phyloP scores from a whole-genome alignment of 441 rosid species.

The Mallotus repandus region DNA sequence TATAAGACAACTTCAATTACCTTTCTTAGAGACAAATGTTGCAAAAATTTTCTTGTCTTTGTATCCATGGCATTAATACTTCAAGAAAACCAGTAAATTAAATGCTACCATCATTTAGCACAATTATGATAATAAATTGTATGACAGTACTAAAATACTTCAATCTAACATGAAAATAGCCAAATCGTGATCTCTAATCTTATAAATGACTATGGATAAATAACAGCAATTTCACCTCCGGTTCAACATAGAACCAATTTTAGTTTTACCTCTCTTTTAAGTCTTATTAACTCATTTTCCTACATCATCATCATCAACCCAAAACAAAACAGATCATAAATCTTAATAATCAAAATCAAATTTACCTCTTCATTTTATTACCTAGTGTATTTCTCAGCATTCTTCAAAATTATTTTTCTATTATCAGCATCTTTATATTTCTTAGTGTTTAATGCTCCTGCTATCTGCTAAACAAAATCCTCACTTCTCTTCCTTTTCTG shows the following conservation, averaged over 20 bases:
- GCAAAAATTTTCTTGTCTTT: slow-evolving; percentile 62
- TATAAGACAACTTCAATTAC: slow-evolving; percentile 20
- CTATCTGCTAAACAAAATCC: slow-evolving; percentile 62
- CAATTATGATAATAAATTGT: not conserved
- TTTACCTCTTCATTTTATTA: slow-evolving; percentile 56
- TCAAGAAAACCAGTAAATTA: no score
- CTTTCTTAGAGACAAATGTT: slow-evolving; percentile 70
- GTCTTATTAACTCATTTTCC: no score
- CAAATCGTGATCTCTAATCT: no score
- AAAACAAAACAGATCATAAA: no score
- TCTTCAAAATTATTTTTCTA: slow-evolving; percentile 24
- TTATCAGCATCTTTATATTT: slow-evolving; percentile 30
- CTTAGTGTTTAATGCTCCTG: not conserved
- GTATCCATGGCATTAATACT: slow-evolving; percentile 83
- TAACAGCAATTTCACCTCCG: slow-evolving; percentile 80
- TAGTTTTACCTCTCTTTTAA: slow-evolving; percentile 79
- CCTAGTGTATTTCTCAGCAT: slow-evolving; percentile 49
- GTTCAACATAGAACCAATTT: slow-evolving; percentile 77
- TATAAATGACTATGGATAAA: slow-evolving; percentile 69
- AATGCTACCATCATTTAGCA: not conserved
- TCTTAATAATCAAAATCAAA: not conserved
- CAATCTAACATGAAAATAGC: no score
- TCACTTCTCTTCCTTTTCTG: slow-evolving; percentile 70
- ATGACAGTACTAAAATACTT: not conserved
- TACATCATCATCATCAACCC: no score